These are phyloP conservation scores for Quercus aquifolioides DNA, from an alignment of 306 rosid species.

Conservation along the genomic window DNA sequence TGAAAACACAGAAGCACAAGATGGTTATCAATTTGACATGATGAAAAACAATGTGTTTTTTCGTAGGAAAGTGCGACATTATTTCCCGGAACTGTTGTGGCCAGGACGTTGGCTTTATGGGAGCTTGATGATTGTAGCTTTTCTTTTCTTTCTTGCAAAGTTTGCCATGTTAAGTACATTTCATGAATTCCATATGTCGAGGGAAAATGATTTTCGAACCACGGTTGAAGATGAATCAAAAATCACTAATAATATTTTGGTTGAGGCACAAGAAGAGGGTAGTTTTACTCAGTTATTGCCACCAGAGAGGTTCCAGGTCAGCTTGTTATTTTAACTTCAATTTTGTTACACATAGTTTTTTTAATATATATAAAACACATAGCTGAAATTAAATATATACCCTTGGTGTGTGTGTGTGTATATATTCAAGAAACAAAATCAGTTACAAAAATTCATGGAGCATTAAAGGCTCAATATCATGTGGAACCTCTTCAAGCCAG, in stretches of 20 bases:
- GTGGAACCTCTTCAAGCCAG: no score
- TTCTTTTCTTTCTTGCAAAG: constrained; percentile 35
- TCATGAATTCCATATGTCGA: constrained; percentile 16
- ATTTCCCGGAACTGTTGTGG: constrained; percentile 1
- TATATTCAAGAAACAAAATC: no score
- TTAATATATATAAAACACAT: not conserved
- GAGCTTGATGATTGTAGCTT: constrained; percentile 33
- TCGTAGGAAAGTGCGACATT: constrained; percentile 23
- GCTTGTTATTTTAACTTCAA: not conserved
- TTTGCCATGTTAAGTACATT: constrained; percentile 35
- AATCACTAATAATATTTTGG: not conserved
- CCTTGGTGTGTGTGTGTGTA: no score
- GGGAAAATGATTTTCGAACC: constrained; percentile 4
- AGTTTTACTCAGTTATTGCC: not conserved
- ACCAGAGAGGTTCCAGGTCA: constrained; percentile 23
- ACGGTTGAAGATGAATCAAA: not conserved
- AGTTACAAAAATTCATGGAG: no score
- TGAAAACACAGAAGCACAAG: constrained; percentile 27
- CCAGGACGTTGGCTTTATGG: constrained; percentile 22
- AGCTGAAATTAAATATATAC: no score
- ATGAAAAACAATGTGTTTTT: not conserved
- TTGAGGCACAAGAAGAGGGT: not conserved
- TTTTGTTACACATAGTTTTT: not conserved
- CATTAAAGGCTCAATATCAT: no score
- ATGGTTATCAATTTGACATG: constrained; percentile 12